Conservation (phyloP, 2,329 filamentous ascomycete species). For the Scytalidium sp. region DNA sequence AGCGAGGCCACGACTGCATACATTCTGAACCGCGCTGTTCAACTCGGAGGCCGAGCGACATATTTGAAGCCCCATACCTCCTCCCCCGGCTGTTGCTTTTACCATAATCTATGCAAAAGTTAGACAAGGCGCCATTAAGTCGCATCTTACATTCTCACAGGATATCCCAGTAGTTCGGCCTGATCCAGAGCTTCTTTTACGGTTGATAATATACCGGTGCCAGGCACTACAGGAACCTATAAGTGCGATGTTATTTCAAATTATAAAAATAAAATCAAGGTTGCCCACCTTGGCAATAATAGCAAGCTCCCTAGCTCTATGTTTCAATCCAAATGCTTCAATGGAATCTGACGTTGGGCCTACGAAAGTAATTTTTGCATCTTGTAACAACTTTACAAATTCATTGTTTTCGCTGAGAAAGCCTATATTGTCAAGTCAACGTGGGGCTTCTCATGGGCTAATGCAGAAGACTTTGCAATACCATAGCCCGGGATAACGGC, state of each 20-base stretch:
- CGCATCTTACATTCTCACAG: no score
- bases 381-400: slow-evolving; percentile 52
- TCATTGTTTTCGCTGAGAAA: slow-evolving; percentile 62
- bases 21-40: slow-evolving; percentile 29
- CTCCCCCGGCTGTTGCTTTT: slow-evolving; percentile 44
- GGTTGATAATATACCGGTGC: slow-evolving; percentile 25
- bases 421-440: no score
- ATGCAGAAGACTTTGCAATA: no score
- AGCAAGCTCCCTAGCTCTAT: slow-evolving; percentile 33
- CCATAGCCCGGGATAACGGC: slow-evolving; percentile 66
- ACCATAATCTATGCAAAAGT: no score
- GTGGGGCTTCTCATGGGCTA: no score
- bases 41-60: slow-evolving; percentile 30
- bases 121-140: no score
- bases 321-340: slow-evolving; percentile 34
- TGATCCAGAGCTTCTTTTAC: slow-evolving; percentile 25
- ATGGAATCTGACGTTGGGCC: slow-evolving; percentile 50
- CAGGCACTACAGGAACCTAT: slow-evolving; percentile 32
- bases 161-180: slow-evolving; percentile 30
- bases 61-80: slow-evolving; percentile 40
- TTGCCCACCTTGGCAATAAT: no score
- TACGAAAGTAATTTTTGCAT: slow-evolving; percentile 54
- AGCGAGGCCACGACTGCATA: slow-evolving; percentile 34
- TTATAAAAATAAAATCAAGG: no score
- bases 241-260: no score